Percentiles rank a stretch among this genome's conserved stretches.
Evolutionary conservation across 169 alveolate species (phyloP).

Genomic region (Pseudocohnilembus persalinus): DNA sequence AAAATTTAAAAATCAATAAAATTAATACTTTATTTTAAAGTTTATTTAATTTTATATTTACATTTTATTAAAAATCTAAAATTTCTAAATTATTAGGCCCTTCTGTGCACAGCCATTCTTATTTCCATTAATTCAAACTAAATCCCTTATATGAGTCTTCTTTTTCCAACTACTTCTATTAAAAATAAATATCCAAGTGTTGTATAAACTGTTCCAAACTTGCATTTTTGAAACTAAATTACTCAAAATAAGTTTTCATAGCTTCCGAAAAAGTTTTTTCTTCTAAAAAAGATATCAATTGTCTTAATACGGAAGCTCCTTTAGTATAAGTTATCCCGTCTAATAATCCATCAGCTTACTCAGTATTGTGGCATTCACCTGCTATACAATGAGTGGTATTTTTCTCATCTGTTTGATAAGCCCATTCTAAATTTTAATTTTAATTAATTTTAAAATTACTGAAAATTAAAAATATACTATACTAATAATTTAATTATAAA

Average conservation of each 20-base stretch:
- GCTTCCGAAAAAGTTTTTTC: slow-evolving; percentile 70
- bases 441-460: slow-evolving; percentile 49
- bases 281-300: slow-evolving; percentile 74
- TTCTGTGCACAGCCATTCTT: slow-evolving; percentile 59
- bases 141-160: slow-evolving; percentile 10
- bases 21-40: background rate
- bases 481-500: slow-evolving; percentile 10
- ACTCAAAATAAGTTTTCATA: slow-evolving; percentile 62
- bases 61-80: background rate
- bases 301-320: slow-evolving; percentile 82
- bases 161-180: slow-evolving; percentile 53
- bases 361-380: slow-evolving; percentile 73
- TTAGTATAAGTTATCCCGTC: slow-evolving; percentile 88
- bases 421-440: slow-evolving; percentile 51
- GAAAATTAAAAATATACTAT: slow-evolving; percentile 27
- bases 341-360: slow-evolving; percentile 81
- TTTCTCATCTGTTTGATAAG: slow-evolving; percentile 72
- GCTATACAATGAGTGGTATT: slow-evolving; percentile 82
- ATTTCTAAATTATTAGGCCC: slow-evolving; percentile 54
- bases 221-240: slow-evolving; percentile 68
- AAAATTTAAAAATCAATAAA: slow-evolving; percentile 14
- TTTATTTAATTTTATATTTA: too few species aligned
- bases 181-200: too few species aligned
- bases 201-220: slow-evolving; percentile 57
- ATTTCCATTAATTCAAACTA: slow-evolving; percentile 54